Conservation (phyloP, 768 basidiomycete species). For the Pholiota microspora region DNA sequence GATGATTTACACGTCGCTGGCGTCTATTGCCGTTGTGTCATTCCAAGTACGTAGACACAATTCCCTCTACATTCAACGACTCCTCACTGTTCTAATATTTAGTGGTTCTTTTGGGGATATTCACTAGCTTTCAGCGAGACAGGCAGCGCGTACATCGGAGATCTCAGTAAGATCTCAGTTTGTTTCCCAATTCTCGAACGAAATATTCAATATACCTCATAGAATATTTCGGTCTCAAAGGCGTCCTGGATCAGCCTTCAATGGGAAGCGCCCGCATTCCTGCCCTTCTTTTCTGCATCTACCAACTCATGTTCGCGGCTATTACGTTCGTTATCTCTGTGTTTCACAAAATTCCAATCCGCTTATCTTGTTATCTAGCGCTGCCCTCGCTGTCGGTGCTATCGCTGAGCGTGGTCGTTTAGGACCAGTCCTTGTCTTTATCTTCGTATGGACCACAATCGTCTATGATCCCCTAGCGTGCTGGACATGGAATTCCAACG, state of each 20-base stretch:
- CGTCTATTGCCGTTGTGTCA: slow-evolving; percentile 73
- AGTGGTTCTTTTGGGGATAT: slow-evolving; percentile 99
- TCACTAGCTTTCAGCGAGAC: slow-evolving; percentile 87
- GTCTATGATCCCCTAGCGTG: slow-evolving; percentile 95
- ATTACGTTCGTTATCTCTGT: slow-evolving; percentile 58
- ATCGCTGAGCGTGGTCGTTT: slow-evolving; percentile 87
- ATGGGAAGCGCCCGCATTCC: slow-evolving; percentile 72
- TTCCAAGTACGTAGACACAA: slow-evolving; percentile 62
- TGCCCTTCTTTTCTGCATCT: slow-evolving; percentile 74
- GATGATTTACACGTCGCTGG: slow-evolving; percentile 82
- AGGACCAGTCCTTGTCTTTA: slow-evolving; percentile 84
- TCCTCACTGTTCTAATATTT: slow-evolving; percentile 10
- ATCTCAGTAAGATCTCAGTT: slow-evolving; percentile 77
- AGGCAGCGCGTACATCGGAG: slow-evolving; percentile 75
- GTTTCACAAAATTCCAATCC: neutral
- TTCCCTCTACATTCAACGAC: neutral
- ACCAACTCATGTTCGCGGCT: slow-evolving; percentile 89
- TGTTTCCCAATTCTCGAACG: too few relatives aligned
- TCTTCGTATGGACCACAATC: slow-evolving; percentile 85
- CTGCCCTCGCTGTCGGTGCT: slow-evolving; percentile 89
- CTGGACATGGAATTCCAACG: slow-evolving; percentile 91
- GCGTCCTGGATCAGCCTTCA: slow-evolving; percentile 74
- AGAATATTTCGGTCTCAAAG: slow-evolving; percentile 84
- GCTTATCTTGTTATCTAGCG: slow-evolving; percentile 39
- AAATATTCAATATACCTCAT: too few relatives aligned